Evolutionary conservation across 345 rosid species (phyloP).

Genomic region (Combretum micranthum): DNA sequence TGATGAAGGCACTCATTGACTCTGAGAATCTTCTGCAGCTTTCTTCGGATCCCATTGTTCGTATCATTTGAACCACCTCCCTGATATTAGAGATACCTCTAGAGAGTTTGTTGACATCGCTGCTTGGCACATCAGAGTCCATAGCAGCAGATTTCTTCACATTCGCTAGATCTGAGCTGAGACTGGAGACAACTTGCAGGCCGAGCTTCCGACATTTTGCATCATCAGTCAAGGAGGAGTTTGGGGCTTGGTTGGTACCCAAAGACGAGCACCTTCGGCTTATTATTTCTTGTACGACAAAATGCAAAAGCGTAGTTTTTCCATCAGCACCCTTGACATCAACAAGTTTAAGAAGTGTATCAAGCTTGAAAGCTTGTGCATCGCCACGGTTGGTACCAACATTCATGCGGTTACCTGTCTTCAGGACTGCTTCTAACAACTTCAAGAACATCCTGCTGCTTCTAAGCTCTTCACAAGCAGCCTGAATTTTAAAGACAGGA

Average conservation of each 20-base stretch:
- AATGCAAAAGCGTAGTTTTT: constrained; percentile 92
- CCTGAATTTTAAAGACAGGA: constrained; percentile 32
- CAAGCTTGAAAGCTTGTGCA: constrained; percentile 97
- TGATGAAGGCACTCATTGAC: constrained; percentile 60
- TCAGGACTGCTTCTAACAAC: constrained; percentile 91
- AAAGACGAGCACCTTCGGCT: constrained; percentile 90
- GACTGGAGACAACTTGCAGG: constrained; percentile 84
- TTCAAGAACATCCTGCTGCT: constrained; percentile 87
- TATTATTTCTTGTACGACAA: constrained; percentile 94
- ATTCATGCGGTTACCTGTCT: constrained; percentile 98
- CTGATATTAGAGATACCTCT: constrained; percentile 49
- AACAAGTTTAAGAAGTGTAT: constrained; percentile 89
- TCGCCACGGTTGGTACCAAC: constrained; percentile 98
- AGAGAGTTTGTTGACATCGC: constrained; percentile 79
- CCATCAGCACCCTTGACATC: constrained; percentile 97
- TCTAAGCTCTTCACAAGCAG: constrained; percentile 91
- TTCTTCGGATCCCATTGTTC: constrained; percentile 28
- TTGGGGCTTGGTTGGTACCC: constrained; percentile 30
- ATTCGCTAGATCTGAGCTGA: constrained; percentile 61
- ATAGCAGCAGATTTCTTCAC: constrained; percentile 98
- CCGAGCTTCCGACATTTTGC: constrained; percentile 79
- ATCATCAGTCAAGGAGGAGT: constrained; percentile 42
- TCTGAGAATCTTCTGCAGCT: constrained; percentile 52
- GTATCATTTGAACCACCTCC: constrained; percentile 42
- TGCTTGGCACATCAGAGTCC: constrained; percentile 84